phyloP scores from a whole-genome alignment of 2,329 filamentous ascomycete genomes.

The Hypoxylon sp. region DNA sequence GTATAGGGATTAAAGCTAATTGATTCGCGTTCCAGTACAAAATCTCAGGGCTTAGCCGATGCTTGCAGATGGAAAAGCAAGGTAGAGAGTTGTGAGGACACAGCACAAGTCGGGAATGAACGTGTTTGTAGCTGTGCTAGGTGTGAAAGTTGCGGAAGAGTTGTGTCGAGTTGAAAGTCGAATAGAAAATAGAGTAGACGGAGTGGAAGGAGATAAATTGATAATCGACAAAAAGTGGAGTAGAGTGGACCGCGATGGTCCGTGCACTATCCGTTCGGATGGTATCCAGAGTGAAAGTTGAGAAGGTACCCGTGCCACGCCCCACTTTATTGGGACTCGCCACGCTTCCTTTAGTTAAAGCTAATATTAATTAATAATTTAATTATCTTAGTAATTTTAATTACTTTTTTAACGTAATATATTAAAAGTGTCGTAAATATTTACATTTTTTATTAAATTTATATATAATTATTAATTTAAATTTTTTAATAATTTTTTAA shows the following conservation, averaged over 20 bases:
- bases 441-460: too few species aligned
- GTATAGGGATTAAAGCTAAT: conserved; percentile 7
- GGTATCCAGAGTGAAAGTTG: too few species aligned
- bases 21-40: neutral
- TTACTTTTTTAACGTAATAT: too few species aligned
- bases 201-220: conserved; percentile 23
- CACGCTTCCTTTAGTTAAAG: too few species aligned
- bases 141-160: conserved; percentile 23
- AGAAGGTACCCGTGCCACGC: too few species aligned
- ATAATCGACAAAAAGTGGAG: conserved; percentile 30
- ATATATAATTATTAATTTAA: too few species aligned
- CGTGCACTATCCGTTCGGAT: neutral
- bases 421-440: too few species aligned
- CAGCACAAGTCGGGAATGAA: conserved; percentile 6
- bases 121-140: conserved; percentile 12
- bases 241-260: neutral
- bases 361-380: too few species aligned
- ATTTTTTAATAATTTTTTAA: too few species aligned
- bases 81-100: neutral
- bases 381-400: too few species aligned
- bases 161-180: conserved; percentile 17
- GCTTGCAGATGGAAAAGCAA: neutral
- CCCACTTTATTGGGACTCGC: too few species aligned
- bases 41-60: neutral
- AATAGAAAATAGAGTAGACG: conserved; percentile 18